A percentile compares a stretch with the other conserved stretches of the same genome.
phyloP scores from a whole-genome alignment of 2,329 filamentous ascomycete species.

The Aplosporella prunicola region DNA sequence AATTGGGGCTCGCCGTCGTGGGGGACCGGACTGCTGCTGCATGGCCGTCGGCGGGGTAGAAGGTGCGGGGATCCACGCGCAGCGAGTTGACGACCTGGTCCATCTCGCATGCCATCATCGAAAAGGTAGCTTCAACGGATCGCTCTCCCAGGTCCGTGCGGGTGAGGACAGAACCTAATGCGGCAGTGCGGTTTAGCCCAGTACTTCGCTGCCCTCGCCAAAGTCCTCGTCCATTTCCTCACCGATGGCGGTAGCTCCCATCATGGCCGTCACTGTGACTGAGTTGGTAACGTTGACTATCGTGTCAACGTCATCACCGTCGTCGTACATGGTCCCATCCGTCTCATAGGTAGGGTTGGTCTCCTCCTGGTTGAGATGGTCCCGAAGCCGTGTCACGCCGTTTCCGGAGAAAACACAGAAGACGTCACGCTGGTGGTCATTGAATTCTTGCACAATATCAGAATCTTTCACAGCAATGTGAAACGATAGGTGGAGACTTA shows the following conservation, averaged over 20 bases:
- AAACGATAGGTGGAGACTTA: conserved; percentile 27
- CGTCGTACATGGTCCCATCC: conserved; percentile 18
- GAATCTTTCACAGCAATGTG: background rate
- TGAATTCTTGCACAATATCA: conserved; percentile 60
- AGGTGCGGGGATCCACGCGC: too few relatives aligned
- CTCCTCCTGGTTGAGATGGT: conserved; percentile 56
- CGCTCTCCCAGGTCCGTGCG: background rate
- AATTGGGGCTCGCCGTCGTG: too few relatives aligned
- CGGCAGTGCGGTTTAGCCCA: conserved; percentile 19
- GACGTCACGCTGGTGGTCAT: conserved; percentile 84
- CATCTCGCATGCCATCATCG: too few relatives aligned
- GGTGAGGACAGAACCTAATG: background rate
- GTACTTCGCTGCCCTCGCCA: conserved; percentile 37
- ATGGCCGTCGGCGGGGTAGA: too few relatives aligned
- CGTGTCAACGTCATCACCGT: conserved; percentile 18
- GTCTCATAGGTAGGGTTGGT: conserved; percentile 20
- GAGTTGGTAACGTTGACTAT: conserved; percentile 28
- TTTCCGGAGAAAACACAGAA: conserved; percentile 95
- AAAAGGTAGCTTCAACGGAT: too few relatives aligned
- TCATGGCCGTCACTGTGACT: conserved; percentile 29
- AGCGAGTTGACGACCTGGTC: too few relatives aligned
- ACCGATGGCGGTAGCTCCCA: conserved; percentile 29
- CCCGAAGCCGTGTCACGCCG: conserved; percentile 68
- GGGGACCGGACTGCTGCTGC: too few relatives aligned
- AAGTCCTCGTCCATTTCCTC: conserved; percentile 36